Conservation (phyloP, 345 rosid genomes). For the Cardamine resedifolia region DNA sequence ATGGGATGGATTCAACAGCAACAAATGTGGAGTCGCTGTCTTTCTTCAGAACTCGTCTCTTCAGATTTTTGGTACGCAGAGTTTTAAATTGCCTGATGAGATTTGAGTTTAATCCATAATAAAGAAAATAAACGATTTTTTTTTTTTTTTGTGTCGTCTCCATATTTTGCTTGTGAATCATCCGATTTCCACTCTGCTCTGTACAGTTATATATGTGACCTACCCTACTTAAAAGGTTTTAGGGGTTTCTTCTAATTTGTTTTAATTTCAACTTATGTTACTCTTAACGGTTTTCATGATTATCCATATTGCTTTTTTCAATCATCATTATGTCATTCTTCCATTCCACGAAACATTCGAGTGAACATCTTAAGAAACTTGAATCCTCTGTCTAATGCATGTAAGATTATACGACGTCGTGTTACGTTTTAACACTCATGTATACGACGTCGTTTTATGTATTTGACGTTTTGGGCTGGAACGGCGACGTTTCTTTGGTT, state of each 20-base stretch:
- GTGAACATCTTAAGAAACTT: no score
- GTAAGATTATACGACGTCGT: background rate
- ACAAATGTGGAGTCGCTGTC: constrained; percentile 66
- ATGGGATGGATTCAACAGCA: constrained; percentile 69
- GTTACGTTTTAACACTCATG: no score
- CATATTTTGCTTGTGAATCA: constrained; percentile 16
- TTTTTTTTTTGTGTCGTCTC: background rate
- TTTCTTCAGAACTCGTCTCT: constrained; percentile 64
- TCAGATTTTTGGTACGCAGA: constrained; percentile 74
- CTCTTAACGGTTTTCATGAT: background rate
- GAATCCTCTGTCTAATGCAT: no score
- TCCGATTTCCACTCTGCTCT: background rate
- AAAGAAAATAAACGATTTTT: no score
- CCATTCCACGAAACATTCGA: background rate
- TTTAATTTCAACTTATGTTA: background rate
- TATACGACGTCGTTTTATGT: background rate
- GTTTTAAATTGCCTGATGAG: constrained; percentile 54
- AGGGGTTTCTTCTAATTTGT: background rate
- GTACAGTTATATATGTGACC: constrained; percentile 29
- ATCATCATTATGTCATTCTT: background rate
- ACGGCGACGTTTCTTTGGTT: background rate
- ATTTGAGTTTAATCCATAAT: constrained; percentile 40
- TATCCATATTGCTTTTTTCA: background rate
- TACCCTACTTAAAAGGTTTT: background rate
- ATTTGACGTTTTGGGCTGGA: background rate